These are phyloP conservation scores for Neckera pumila DNA, from an alignment of 225 moss, liverwort and hornwort species.

Conservation along the genomic window DNA sequence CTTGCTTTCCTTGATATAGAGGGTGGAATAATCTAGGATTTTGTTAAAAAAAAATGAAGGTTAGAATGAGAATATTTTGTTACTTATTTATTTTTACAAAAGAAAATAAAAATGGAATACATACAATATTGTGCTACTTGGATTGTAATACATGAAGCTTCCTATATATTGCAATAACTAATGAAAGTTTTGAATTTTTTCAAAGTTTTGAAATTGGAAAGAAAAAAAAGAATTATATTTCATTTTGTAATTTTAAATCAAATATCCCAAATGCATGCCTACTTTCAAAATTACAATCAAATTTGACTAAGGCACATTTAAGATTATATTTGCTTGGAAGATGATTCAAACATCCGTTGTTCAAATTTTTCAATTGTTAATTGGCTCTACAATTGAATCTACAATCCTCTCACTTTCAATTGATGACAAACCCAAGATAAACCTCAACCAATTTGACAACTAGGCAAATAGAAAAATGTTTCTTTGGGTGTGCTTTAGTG, in stretches of 20 bases:
- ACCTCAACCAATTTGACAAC: background rate
- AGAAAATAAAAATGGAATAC: background rate
- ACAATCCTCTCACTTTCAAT: background rate
- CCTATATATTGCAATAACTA: background rate
- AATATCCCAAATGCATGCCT: background rate
- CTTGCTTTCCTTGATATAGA: background rate
- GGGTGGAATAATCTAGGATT: background rate
- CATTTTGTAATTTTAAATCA: too few species aligned
- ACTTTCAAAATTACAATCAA: background rate
- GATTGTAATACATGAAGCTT: background rate
- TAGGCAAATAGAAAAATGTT: background rate
- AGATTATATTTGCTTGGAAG: background rate
- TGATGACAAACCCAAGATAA: background rate
- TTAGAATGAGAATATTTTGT: background rate
- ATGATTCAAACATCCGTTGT: background rate
- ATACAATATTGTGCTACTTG: background rate
- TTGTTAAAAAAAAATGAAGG: background rate
- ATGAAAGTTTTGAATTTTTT: background rate
- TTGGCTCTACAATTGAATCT: background rate
- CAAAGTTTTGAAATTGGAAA: background rate
- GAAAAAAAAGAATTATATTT: background rate
- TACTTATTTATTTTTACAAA: background rate
- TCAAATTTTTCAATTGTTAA: background rate
- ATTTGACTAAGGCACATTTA: accelerated
- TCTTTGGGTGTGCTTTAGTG: background rate